Evolutionary conservation across 2,329 filamentous ascomycete species (phyloP), one percentile per base, ranked within the genome.

Genomic region (Fusarium nanum): DNA sequence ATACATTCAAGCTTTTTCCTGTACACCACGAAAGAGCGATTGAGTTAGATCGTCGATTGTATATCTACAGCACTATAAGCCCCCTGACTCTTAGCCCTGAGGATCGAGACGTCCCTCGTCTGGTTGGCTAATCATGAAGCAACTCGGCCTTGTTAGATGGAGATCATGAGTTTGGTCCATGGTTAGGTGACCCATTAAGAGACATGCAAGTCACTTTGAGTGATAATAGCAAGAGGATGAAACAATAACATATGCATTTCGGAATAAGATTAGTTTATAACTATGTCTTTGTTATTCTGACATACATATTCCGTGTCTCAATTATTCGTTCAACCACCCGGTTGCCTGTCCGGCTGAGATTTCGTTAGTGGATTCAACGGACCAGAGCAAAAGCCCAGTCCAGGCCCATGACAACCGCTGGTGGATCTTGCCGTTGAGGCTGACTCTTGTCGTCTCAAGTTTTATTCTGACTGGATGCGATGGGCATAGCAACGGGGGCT

Each of bases 71-170:
- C 20, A 40, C 55, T 62, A 61, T 72, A 59, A 59, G 52, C 45
- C 57, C 66, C 63, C 67, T 56, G 42, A 47, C 52, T 56, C 44
- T 45, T 73, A 70, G 32, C 34, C 10, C 23, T 18, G n/a, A 52
- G 62, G 61, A 56, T 58, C 56, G 32, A 70, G 57, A 58, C 56
- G 61, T 48, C 64, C 30, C 49, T 62, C 9, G 41, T 22, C 20
- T 27, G 23, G 66, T 64, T 70, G 72, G 63, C 59, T 70, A 65
- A 65, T 25, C 67, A 37, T 49, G 49, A 64, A 67, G 57, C 53
- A 67, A 55, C 55, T 57, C 50, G 56, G 68, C 45, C 53, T 41
- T 37, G 34, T 41, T 34, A 44, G 59, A 72, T 69, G 63, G 69
- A 65, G 65, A 69, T 65, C 56, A 72, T 60, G 59, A 61, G 64